These are phyloP conservation scores for Picea abies DNA, from an alignment of 83 land plant species.

Conservation along the genomic window DNA sequence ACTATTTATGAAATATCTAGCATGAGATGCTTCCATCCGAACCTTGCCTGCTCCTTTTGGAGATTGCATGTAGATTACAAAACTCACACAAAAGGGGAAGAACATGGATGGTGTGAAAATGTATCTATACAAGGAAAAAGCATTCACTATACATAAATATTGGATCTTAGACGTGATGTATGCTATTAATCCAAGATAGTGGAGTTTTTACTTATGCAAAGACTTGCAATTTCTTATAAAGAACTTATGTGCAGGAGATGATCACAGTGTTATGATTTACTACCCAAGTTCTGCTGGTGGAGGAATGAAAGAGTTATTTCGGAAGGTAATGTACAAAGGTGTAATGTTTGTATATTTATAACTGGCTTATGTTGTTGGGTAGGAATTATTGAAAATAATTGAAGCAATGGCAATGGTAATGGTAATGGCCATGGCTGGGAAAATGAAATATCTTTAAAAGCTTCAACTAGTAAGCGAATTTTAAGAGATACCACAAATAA, in stretches of 20 bases:
- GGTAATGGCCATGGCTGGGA: too few species aligned
- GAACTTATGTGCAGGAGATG: conserved; percentile 69
- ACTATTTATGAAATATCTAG: background rate
- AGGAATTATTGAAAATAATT: background rate
- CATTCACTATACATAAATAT: background rate
- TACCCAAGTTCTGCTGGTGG: conserved; percentile 99
- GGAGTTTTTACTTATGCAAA: background rate
- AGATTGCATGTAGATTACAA: background rate
- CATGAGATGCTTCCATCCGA: background rate
- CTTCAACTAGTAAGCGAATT: background rate
- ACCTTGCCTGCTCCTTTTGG: background rate
- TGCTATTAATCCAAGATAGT: background rate
- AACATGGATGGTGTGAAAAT: background rate
- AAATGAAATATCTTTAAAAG: too few species aligned
- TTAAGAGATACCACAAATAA: background rate
- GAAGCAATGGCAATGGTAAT: background rate
- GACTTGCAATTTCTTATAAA: background rate
- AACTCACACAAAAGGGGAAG: background rate
- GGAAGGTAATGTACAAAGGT: conserved; percentile 65
- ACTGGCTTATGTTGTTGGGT: background rate
- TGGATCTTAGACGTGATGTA: background rate
- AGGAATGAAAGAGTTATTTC: conserved; percentile 98
- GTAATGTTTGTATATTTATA: background rate
- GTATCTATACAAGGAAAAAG: background rate
- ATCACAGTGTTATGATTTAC: conserved; percentile 97